Conservation (phyloP, 148 eudicot genomes). For the Rhododendron henanense region DNA sequence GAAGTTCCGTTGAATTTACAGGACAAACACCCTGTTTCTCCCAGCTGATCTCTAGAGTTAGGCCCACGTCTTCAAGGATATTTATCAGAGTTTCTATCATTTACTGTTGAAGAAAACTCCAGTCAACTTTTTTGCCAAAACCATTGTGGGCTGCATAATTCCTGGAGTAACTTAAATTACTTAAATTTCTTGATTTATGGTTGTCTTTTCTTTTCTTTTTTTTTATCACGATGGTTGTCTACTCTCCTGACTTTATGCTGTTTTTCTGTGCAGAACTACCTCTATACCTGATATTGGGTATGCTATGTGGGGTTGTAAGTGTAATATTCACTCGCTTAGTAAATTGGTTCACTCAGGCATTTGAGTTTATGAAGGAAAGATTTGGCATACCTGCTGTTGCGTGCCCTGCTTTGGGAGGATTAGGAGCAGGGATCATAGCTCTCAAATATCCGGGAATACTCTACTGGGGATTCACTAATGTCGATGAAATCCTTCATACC, state of each 20-base stretch:
- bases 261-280: constrained; percentile 72
- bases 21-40: not conserved
- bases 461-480: constrained; percentile 97
- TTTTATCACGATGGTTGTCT: not conserved
- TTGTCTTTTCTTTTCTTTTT: not conserved
- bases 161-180: not conserved
- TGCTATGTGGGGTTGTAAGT: constrained; percentile 94
- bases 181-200: constrained; percentile 1
- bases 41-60: not conserved
- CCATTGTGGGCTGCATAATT: not conserved
- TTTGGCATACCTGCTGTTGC: constrained; percentile 73
- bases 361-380: constrained; percentile 73
- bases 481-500: constrained; percentile 91
- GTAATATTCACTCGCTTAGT: constrained; percentile 76
- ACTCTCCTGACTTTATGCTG: constrained; percentile 8
- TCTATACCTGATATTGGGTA: constrained; percentile 84
- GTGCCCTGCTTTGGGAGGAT: constrained; percentile 92
- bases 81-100: not conserved
- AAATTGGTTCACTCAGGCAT: constrained; percentile 59
- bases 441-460: constrained; percentile 86
- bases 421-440: constrained; percentile 96
- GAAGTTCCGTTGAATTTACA: not conserved
- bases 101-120: not conserved
- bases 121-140: not conserved
- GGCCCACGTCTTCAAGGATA: not conserved